Conservation (phyloP, 805 yeast species). For the Metschnikowia corniflorae region DNA sequence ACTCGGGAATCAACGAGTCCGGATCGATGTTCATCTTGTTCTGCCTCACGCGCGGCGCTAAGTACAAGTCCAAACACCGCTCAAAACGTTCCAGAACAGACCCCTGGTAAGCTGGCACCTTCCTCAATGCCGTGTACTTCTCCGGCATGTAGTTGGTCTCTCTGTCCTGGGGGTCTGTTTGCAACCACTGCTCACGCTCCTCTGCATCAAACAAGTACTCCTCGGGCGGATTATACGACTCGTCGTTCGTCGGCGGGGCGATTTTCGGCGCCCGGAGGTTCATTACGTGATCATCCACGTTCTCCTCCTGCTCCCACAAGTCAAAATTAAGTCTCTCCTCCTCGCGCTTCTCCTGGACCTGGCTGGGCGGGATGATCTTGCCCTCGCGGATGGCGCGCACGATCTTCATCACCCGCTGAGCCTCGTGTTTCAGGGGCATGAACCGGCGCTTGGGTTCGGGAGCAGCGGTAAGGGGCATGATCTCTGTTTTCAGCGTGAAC, state of each 20-base stretch:
- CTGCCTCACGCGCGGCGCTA: slow-evolving; percentile 94
- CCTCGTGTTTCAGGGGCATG: slow-evolving; percentile 95
- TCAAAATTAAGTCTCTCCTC: slow-evolving; percentile 60
- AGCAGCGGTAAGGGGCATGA: slow-evolving; percentile 87
- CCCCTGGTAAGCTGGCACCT: slow-evolving; percentile 90
- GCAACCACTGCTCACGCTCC: slow-evolving; percentile 69
- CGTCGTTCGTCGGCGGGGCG: slow-evolving; percentile 95
- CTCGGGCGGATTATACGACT: slow-evolving; percentile 95
- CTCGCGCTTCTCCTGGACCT: slow-evolving; percentile 49
- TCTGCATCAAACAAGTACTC: slow-evolving; percentile 83
- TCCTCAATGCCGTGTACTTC: slow-evolving; percentile 76
- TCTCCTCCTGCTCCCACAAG: slow-evolving; percentile 68
- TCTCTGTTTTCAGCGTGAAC: slow-evolving; percentile 82
- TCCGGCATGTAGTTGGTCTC: slow-evolving; percentile 78
- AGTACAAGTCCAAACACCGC: slow-evolving; percentile 85
- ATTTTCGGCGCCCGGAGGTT: slow-evolving; percentile 91
- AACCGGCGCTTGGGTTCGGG: slow-evolving; percentile 98
- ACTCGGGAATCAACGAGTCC: slow-evolving; percentile 89
- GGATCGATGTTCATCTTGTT: slow-evolving; percentile 92
- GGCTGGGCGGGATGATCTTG: slow-evolving; percentile 73
- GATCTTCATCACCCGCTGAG: slow-evolving; percentile 92
- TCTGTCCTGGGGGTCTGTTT: slow-evolving; percentile 69
- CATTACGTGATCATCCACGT: slow-evolving; percentile 74
- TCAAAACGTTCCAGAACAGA: slow-evolving; percentile 87
- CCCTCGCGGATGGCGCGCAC: slow-evolving; percentile 97